Conservation (phyloP, 352 stramenopile genomes). For the Pythium insidiosum region DNA sequence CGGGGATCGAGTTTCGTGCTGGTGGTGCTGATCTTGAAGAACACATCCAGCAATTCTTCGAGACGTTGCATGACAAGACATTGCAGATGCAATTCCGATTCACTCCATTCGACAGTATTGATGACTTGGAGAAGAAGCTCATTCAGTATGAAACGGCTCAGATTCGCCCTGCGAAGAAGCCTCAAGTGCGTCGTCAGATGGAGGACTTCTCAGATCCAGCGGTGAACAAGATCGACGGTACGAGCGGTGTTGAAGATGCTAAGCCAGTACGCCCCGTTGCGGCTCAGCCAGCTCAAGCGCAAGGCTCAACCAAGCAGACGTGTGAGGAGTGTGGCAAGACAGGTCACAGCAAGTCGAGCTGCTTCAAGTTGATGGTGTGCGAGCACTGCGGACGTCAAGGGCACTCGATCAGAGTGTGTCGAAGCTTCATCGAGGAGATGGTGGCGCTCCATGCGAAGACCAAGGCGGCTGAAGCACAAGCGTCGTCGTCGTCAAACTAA, state of each 20-base stretch:
- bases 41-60: slow-evolving; percentile 13
- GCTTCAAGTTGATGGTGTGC: background rate
- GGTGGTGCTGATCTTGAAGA: slow-evolving; percentile 5
- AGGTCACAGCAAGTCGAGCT: slow-evolving; percentile 3
- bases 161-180: background rate
- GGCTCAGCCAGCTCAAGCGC: background rate
- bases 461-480: background rate
- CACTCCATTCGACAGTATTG: slow-evolving; percentile 4
- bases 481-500: background rate
- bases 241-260: background rate
- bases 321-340: slow-evolving; percentile 5
- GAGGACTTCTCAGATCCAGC: background rate
- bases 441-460: background rate
- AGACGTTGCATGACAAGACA: slow-evolving; percentile 11
- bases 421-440: slow-evolving; percentile 4
- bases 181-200: slow-evolving; percentile 1
- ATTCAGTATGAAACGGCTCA: slow-evolving; percentile 8
- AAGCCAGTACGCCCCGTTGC: background rate
- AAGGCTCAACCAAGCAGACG: background rate
- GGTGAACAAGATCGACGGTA: background rate
- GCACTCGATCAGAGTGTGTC: background rate
- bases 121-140: slow-evolving; percentile 7
- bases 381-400: background rate
- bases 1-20: slow-evolving; percentile 5
- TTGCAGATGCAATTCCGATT: slow-evolving; percentile 10